Evolutionary conservation across 176 grass and related monocot species (phyloP).

Genomic region (Cenchrus americanus): DNA sequence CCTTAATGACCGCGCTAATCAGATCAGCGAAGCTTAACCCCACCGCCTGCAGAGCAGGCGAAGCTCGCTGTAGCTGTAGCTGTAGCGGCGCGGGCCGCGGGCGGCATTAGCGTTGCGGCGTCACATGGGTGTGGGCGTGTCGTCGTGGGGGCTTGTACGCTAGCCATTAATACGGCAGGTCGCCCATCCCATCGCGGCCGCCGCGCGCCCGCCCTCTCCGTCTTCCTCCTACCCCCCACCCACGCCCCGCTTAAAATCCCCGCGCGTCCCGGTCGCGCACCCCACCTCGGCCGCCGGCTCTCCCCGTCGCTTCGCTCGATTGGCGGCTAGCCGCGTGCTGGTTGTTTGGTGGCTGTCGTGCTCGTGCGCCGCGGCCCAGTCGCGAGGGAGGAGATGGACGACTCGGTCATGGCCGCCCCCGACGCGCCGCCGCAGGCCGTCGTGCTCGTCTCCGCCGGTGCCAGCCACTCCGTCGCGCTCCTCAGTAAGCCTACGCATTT

Average conservation of each 20-base stretch:
- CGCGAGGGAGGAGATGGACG: constrained; percentile 48
- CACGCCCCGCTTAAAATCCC: constrained; percentile 34
- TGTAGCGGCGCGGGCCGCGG: not conserved
- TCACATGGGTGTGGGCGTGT: constrained; percentile 15
- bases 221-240: not conserved
- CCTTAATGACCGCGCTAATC: constrained; percentile 53
- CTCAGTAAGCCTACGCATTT: constrained; percentile 65
- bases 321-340: not conserved
- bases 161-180: constrained; percentile 58
- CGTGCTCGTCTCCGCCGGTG: constrained; percentile 82
- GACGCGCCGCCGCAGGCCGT: constrained; percentile 49
- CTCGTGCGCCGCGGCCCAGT: not conserved
- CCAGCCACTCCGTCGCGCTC: constrained; percentile 97
- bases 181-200: constrained; percentile 50
- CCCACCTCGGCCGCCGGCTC: not conserved
- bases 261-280: constrained; percentile 18
- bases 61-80: not conserved
- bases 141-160: constrained; percentile 18
- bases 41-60: too few species aligned
- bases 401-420: constrained; percentile 36
- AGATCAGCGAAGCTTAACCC: not conserved
- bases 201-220: not conserved
- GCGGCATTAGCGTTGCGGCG: constrained; percentile 12
- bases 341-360: not conserved
- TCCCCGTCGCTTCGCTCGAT: not conserved